Percentiles rank a stretch among this genome's conserved stretches.
phyloP scores from a whole-genome alignment of 192 early-diverging fungal species.

The Glomus cerebriforme region DNA sequence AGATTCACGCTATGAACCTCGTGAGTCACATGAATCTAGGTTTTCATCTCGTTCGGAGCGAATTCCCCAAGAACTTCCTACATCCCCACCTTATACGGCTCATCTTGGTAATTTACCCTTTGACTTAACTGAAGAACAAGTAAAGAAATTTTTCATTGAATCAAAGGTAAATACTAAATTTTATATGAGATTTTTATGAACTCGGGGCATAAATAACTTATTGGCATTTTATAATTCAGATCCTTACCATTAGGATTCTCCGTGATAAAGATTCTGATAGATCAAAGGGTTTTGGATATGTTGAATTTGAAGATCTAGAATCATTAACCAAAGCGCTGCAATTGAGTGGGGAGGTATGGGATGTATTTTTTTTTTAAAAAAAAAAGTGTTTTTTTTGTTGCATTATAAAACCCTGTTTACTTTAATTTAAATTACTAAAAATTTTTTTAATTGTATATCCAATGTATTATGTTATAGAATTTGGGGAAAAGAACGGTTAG shows the following conservation, averaged over 20 bases:
- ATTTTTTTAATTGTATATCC: background rate
- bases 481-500: constrained; percentile 72
- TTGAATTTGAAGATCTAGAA: constrained; percentile 88
- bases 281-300: constrained; percentile 94
- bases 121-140: constrained; percentile 73
- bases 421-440: background rate
- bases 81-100: constrained; percentile 84
- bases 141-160: constrained; percentile 73
- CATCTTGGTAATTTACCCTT: constrained; percentile 92
- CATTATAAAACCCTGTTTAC: background rate
- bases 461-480: constrained; percentile 41
- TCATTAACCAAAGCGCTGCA: constrained; percentile 80
- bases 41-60: constrained; percentile 38
- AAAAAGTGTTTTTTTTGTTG: background rate
- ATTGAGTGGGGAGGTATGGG: constrained; percentile 53
- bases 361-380: background rate
- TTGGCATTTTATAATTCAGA: constrained; percentile 39
- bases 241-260: constrained; percentile 79
- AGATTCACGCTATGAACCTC: constrained; percentile 38
- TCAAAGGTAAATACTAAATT: constrained; percentile 57
- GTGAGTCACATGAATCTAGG: constrained; percentile 45
- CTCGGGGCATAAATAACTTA: background rate
- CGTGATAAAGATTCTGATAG: constrained; percentile 72
- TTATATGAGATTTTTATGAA: background rate
- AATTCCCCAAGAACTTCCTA: constrained; percentile 69